Base-by-base conservation (phyloP, 2,329 filamentous ascomycete genomes). In the Fusarium coffeatum region DNA sequence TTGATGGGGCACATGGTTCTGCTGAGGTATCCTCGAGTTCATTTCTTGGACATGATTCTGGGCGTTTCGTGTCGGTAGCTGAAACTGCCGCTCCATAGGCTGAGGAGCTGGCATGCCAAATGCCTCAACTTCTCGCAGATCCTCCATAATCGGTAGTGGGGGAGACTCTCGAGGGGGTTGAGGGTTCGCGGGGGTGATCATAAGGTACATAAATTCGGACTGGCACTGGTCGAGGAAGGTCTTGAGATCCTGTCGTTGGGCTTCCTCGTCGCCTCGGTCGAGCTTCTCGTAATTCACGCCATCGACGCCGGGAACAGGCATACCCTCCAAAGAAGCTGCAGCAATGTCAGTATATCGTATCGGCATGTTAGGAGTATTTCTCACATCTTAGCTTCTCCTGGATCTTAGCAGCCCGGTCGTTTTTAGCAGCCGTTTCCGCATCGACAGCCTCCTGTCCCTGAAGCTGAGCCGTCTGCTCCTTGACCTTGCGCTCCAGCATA, bases 401-500 rank as follows among this genome's bases (percentile, higher is more conserved):
- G 37, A 88, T 84, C 76, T 87, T 80, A 18, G 85, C 79, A 10
- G 83, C 82, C 53, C 85, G 82, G 56, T 88, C 85, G 65, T 86
- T 85, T 64, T 87, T 85, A 16, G 81, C 77, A 78, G 83, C 69
- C n/a, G 78, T 76, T 25, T 77, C 76, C 73, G 79, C 83, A 25
- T 85, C 83, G 20, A 70, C 61, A 12, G 74, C 73, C 11, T 66
- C 65, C 8, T 67, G 59, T 46, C 86, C 81, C 69, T 90, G 92
- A 66, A 88, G 85, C 81, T 94, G 91, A 55, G 88, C 87, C 23
- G 92, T 87, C 82, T 97, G 93, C 68, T 93, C 92, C 80, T 92
- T 94, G 76, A 98, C 85, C 68, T 95, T 96, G 74, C 90, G 89
- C 82, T 98, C 94, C 68, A 98, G 86, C 81, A 98, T 93, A 57